Base-by-base conservation (phyloP, 169 alveolate species). In the Cryptosporidium muris region DNA sequence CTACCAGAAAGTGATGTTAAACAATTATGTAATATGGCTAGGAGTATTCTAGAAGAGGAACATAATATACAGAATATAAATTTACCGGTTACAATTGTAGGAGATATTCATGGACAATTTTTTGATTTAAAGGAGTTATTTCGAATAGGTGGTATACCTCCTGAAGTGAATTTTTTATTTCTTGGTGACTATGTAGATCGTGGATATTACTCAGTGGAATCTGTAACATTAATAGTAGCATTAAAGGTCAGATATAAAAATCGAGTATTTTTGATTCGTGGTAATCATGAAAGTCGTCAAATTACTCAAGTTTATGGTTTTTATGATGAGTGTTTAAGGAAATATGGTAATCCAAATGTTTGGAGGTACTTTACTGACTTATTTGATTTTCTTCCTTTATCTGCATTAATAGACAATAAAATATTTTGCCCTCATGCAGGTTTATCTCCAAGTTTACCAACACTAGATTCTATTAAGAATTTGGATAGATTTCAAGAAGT, bases 401-500 rank as follows among this genome's bases (percentile, higher is more conserved):
- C 94, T 40, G 94, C 94, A 51, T 68, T 91, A 38, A 90, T 91
- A 54, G 94, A 90, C 60, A 88, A 82, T 65, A 81, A 82, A 60
- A 82, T 95, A 53, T 96, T 97, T 91, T 98, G 99, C 89, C 97
- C 98, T 36, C 99, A 97, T 91, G 99, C 99, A 2, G 99, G 99
- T 8, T 93, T 98, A 34, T 97, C 99, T 2, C 99, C 99, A 1
- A 92, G 96, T 43, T 92, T 97, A 47, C 92, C 91, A 42, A 92
- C 95, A 12, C 81, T 97, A 6, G 99, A 97, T 82, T 98, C 97
- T 49, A 95, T 98, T 16, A 92, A 97, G 82, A 92, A 94, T 53
- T 92, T 97, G 53, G 98, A 96, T 58, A 81, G 96, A 1, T 81
- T 88, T 8, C 88, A 95, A 82, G 99, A 98, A 92, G 99, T 98